Base-by-base conservation (phyloP, 2,329 filamentous ascomycete genomes). In the Fusarium caatingaense region DNA sequence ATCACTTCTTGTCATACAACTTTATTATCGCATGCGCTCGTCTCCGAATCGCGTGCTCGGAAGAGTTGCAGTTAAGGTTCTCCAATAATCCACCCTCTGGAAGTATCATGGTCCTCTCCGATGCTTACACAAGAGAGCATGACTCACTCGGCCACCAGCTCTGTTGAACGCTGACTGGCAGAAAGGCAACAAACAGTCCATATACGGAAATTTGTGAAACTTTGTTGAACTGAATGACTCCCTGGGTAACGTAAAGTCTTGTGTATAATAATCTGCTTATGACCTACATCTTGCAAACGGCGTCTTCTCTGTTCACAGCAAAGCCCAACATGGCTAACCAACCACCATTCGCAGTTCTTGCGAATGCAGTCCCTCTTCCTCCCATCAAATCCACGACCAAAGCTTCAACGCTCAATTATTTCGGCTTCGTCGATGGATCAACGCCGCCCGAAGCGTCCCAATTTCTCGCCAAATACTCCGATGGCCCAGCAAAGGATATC, bases 311-410 rank as follows among this genome's bases (percentile, higher is more conserved):
- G 18, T 37, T 12, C 18, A 37, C 34, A 12, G 3, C 18, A 25
- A 4, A 21, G 11, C 10, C 11, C 21, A 60, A 44, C 7, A 60
- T 60, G 58, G 41, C 42, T 0, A 34, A 60, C 18, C 55, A 41
- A 28, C 18, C 30, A 50, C 55, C 58, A 18, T 42, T 4, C 6
- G 55, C 42, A 1, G n/a, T 60, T 3, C 44, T 60, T 7, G 3
- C 27, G 6, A 16, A 8, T 4, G 11, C 27, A 3, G 41, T 28
- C 3, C 7, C 23, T 2, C 12, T 49, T 23, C 58, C 58, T 6
- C 15, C 5, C n/a, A 50, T 60, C 3, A 60, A 15, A 1, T 60
- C 21, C 20, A 60, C 12, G 9, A 60, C 18, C 12, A 4, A 21
- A 28, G 3, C 2, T 0, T 42, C 16, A 9, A 49, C 21, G 0